These are phyloP conservation scores for Brassica hybrid DNA, from an alignment of 441 rosid species.

Conservation along the genomic window DNA sequence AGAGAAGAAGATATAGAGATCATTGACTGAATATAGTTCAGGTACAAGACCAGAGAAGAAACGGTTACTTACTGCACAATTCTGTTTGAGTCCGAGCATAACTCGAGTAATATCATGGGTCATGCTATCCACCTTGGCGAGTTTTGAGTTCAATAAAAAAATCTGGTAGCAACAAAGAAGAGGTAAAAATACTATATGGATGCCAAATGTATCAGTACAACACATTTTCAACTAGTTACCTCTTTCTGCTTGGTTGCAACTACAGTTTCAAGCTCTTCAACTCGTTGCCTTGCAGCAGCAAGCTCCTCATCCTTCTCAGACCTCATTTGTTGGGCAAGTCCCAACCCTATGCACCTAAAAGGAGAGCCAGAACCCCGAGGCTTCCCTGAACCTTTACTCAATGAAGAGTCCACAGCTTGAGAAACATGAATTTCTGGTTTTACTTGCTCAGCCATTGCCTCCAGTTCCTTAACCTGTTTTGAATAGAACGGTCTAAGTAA, in stretches of 20 bases:
- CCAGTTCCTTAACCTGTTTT: slow-evolving; percentile 82
- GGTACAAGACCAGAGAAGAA: slow-evolving; percentile 4
- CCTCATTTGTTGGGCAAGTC: slow-evolving; percentile 87
- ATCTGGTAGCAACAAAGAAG: slow-evolving; percentile 56
- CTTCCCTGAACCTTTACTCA: slow-evolving; percentile 63
- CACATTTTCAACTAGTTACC: slow-evolving; percentile 50
- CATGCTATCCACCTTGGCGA: slow-evolving; percentile 98
- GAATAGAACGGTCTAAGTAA: slow-evolving; percentile 13
- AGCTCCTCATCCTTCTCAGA: slow-evolving; percentile 94
- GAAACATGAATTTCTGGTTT: slow-evolving; percentile 71
- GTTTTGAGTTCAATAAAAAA: slow-evolving; percentile 82
- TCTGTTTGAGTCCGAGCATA: slow-evolving; percentile 92
- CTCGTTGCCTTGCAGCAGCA: slow-evolving; percentile 67
- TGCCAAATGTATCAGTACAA: not conserved
- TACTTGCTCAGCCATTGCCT: slow-evolving; percentile 92
- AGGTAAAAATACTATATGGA: slow-evolving; percentile 13
- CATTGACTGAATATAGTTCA: not conserved
- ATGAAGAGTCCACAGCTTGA: slow-evolving; percentile 58
- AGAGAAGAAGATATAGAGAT: slow-evolving; percentile 18
- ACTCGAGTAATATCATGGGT: slow-evolving; percentile 96
- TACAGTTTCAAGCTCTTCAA: slow-evolving; percentile 86
- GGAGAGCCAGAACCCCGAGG: slow-evolving; percentile 97
- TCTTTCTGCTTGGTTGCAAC: slow-evolving; percentile 85
- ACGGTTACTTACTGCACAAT: slow-evolving; percentile 65
- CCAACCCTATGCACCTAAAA: slow-evolving; percentile 97